Evolutionary conservation across 2,329 filamentous ascomycete genomes (phyloP), one percentile per base, ranked within the genome.

Genomic region (Ophiostoma pallidulum): DNA sequence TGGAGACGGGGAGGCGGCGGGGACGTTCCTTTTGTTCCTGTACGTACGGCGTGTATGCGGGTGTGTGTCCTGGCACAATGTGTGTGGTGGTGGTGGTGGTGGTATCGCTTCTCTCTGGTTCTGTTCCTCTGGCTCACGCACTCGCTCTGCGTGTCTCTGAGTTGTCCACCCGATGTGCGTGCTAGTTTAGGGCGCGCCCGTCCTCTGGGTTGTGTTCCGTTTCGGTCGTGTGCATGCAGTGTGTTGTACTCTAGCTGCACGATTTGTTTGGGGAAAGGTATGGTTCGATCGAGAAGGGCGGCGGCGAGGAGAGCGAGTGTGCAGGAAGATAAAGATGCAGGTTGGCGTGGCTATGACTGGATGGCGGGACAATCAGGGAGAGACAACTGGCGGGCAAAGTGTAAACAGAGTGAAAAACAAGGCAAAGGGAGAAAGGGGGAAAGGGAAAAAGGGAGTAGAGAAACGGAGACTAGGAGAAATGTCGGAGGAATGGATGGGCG

Each of bases 311-410:
- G 59, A 59, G 57, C 60, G 32, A 39, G 31, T 47, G 32, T 19
- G 24, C 35, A 36, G 32, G 16, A 36, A 44, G 44, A 43, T 44
- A 33, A 32, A 36, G 42, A 40, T 48, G 49, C 49, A 48, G 58
- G 60, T 57, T 52, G 58, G 52, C 60, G 61, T 58, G 60, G 59
- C 60, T 62, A 60, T 60, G 59, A 62, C 58, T 49, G 53, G 48
- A 40, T 42, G 45, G 49, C 9, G 22, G 24, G 19, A 29, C 28
- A 46, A 45, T 38, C 33, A 26, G 5, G n/a, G 18, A 31, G 24
- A 42, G 29, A 37, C 31, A 24, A 22, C 20, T 31, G 43, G 35
- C 28, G 41, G 32, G 14, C 18, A 22, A 24, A 8, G 38, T 37
- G 39, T 41, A 39, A 24, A 22, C 26, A 24, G 9, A 38, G 18